phyloP scores from a whole-genome alignment of 306 rosid species.

The Dryas alaskensis region DNA sequence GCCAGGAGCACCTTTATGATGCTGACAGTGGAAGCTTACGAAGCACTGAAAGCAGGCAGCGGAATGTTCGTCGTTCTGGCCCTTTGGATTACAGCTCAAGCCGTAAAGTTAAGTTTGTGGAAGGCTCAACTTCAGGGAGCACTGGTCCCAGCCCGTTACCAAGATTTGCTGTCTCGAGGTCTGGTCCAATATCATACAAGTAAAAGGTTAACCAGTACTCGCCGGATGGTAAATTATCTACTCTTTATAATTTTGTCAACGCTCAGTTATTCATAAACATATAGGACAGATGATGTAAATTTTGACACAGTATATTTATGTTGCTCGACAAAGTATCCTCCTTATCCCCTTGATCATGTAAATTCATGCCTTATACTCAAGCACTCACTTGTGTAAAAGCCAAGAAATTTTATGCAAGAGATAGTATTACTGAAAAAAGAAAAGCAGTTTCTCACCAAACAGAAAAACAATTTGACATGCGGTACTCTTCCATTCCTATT shows the following conservation, averaged over 20 bases:
- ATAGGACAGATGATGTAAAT: slow-evolving; percentile 18
- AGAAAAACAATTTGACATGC: no score
- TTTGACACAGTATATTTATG: slow-evolving; percentile 39
- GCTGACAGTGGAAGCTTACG: slow-evolving; percentile 50
- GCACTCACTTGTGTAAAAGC: no score
- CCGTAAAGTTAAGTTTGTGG: slow-evolving; percentile 56
- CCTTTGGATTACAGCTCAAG: slow-evolving; percentile 85
- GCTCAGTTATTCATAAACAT: not conserved
- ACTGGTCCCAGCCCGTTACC: slow-evolving; percentile 92
- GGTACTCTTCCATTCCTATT: no score
- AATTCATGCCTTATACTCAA: slow-evolving; percentile 10
- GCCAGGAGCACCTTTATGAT: slow-evolving; percentile 55
- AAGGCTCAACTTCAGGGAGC: slow-evolving; percentile 83
- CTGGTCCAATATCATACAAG: slow-evolving; percentile 93
- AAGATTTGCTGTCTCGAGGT: slow-evolving; percentile 94
- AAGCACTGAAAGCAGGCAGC: slow-evolving; percentile 49
- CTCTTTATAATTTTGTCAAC: not conserved
- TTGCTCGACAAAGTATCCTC: slow-evolving; percentile 13
- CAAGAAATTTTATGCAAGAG: no score
- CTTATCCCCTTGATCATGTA: slow-evolving; percentile 33
- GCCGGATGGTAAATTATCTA: slow-evolving; percentile 40
- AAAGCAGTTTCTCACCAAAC: no score
- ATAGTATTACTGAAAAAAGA: no score
- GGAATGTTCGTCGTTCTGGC: slow-evolving; percentile 74
- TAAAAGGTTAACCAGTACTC: slow-evolving; percentile 31